Percentiles rank a stretch among this genome's conserved stretches.
These are phyloP conservation scores for Hanseniaspora vineae DNA, from an alignment of 805 yeast genomes.

Conservation along the genomic window DNA sequence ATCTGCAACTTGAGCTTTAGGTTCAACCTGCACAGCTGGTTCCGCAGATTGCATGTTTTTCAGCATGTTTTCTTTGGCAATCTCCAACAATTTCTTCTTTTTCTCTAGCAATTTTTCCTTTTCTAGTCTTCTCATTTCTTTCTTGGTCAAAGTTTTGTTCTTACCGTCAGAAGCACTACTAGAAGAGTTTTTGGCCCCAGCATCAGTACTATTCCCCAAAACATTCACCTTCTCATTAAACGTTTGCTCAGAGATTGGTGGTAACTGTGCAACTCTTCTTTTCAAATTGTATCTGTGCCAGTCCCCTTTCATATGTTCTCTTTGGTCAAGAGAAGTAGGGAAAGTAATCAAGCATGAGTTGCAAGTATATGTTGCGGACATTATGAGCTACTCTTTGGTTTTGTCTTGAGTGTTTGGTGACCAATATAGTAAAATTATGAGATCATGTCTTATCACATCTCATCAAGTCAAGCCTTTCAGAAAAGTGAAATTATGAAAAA, in stretches of 20 bases:
- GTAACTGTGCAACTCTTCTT: slow-evolving; percentile 80
- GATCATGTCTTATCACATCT: no score
- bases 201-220: slow-evolving; percentile 8
- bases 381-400: background rate
- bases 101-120: slow-evolving; percentile 31
- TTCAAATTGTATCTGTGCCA: slow-evolving; percentile 97
- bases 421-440: background rate
- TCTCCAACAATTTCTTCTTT: slow-evolving; percentile 27
- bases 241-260: slow-evolving; percentile 52
- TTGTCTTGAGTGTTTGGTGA: background rate
- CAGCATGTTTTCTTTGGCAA: slow-evolving; percentile 28
- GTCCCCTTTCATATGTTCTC: slow-evolving; percentile 90
- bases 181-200: slow-evolving; percentile 9
- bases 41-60: slow-evolving; percentile 16
- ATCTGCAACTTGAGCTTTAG: slow-evolving; percentile 4
- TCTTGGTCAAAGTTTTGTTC: slow-evolving; percentile 25
- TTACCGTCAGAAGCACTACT: background rate
- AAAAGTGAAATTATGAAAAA: background rate
- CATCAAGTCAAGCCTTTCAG: no score
- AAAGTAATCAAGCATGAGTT: slow-evolving; percentile 79
- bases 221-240: slow-evolving; percentile 56
- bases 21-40: background rate
- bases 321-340: slow-evolving; percentile 61
- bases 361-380: slow-evolving; percentile 42
- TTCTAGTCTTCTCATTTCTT: slow-evolving; percentile 29